A percentile compares a stretch with the other conserved stretches of the same genome.
phyloP scores from a whole-genome alignment of 805 yeast genomes.

The Ogataea sp. region DNA sequence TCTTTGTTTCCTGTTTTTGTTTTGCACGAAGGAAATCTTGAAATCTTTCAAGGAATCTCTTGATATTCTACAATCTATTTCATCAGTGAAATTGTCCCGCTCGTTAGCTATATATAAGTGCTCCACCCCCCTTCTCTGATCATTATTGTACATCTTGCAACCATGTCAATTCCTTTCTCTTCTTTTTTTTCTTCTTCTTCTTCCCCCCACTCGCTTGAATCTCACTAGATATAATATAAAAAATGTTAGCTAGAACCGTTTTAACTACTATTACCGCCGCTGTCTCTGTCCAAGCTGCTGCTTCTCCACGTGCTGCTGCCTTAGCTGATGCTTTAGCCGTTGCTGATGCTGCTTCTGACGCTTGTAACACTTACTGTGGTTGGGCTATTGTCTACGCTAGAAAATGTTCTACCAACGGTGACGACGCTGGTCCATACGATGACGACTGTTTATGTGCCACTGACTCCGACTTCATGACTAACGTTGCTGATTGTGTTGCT shows the following conservation, averaged over 20 bases:
- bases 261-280: neutral
- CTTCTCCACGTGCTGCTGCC: neutral
- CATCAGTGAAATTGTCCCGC: no score
- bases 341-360: conserved; percentile 8
- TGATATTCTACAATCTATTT: no score
- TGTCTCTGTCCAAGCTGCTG: neutral
- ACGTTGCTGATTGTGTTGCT: conserved; percentile 25
- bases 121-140: no score
- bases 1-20: no score
- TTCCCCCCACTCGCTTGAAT: neutral
- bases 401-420: conserved; percentile 12
- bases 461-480: conserved; percentile 17
- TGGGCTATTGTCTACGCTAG: conserved; percentile 20
- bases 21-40: no score
- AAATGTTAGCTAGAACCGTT: neutral
- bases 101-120: no score
- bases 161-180: neutral
- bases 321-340: neutral
- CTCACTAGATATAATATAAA: neutral
- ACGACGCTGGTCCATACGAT: conserved; percentile 22
- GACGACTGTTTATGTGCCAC: conserved; percentile 24
- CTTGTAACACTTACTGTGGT: conserved; percentile 26
- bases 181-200: neutral
- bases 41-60: no score
- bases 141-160: no score